Conservation (phyloP, 148 eudicot species). For the Linanthus parryae region DNA sequence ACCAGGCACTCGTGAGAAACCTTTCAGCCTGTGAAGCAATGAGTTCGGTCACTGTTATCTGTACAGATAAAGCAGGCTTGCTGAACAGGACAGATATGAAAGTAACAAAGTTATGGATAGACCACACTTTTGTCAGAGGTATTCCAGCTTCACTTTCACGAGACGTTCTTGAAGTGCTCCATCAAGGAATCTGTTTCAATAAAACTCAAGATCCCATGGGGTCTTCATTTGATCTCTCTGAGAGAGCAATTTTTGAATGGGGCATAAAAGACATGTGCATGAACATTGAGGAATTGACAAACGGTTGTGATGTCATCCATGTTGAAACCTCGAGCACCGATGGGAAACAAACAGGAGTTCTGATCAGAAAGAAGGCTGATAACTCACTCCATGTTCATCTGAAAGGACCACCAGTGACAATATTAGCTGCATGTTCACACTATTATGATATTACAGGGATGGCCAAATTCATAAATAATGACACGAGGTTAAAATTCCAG, state of each 20-base stretch:
- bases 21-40: conserved; percentile 9
- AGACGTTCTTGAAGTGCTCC: neutral
- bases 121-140: neutral
- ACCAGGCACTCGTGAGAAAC: conserved; percentile 7
- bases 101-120: conserved; percentile 9
- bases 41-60: conserved; percentile 7
- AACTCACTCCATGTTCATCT: neutral
- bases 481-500: conserved; percentile 1
- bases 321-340: conserved; percentile 12
- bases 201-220: neutral
- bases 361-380: conserved; percentile 3
- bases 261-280: conserved; percentile 4
- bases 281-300: conserved; percentile 11
- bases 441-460: conserved; percentile 10
- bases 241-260: conserved; percentile 12
- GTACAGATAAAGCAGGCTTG: conserved; percentile 7
- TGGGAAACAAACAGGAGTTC: conserved; percentile 13
- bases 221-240: neutral
- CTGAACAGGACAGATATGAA: conserved; percentile 3
- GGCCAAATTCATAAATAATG: neutral
- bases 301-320: neutral
- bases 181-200: conserved; percentile 10
- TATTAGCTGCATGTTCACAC: conserved; percentile 11
- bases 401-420: conserved; percentile 19
- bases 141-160: neutral